Conservation (phyloP, 495 filamentous ascomycete species). For the Jackrogersella minutella region DNA sequence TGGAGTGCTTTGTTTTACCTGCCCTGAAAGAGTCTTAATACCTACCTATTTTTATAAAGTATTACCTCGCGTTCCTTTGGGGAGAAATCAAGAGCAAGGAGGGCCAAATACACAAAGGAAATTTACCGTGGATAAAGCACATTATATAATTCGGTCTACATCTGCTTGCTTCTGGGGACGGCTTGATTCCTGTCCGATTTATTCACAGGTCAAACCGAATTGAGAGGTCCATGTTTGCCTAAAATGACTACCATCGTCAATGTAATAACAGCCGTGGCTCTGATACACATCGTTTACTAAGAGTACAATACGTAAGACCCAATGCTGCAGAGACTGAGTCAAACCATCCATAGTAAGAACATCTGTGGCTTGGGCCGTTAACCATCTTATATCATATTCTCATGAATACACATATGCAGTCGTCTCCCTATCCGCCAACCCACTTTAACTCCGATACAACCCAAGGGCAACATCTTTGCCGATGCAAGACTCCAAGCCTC, state of each 20-base stretch:
- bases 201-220: no score
- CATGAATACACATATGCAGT: not conserved
- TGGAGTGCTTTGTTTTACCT: not conserved
- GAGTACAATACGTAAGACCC: not conserved
- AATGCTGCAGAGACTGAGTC: not conserved
- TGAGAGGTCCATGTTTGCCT: not conserved
- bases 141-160: no score
- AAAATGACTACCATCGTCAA: not conserved
- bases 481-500: not conserved
- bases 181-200: no score
- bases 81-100: not conserved
- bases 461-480: not conserved
- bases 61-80: not conserved
- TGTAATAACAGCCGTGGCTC: not conserved
- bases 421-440: not conserved
- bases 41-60: not conserved
- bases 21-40: not conserved
- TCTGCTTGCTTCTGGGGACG: no score
- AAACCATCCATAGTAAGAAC: not conserved
- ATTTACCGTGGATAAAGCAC: not conserved
- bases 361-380: not conserved
- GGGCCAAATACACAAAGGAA: not conserved
- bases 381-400: slow-evolving; percentile 1
- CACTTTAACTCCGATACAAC: slow-evolving; percentile 6
- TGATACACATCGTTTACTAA: not conserved